Conservation (phyloP, 1,284 basidiomycete genomes). For the Melampsora larici-populina region DNA sequence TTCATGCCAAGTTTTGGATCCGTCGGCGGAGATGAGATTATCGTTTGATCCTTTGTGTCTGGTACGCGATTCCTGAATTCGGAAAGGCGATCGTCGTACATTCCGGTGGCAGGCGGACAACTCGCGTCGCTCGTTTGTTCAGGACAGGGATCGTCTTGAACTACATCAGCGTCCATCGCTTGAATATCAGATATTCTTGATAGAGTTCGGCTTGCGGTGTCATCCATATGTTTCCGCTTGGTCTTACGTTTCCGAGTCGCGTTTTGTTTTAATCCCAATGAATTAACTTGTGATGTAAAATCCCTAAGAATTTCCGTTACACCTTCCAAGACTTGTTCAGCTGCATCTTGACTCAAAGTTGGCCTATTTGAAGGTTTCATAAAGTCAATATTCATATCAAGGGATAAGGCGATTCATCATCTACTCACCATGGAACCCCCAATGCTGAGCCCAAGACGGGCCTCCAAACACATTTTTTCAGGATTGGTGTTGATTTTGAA, state of each 20-base stretch:
- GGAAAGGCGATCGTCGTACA: too few relatives aligned
- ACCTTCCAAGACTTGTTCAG: neutral
- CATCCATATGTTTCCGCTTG: neutral
- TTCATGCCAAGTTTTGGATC: neutral
- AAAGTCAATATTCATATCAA: neutral
- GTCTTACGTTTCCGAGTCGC: neutral
- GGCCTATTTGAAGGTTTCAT: neutral
- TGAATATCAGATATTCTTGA: too few relatives aligned
- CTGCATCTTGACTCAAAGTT: neutral
- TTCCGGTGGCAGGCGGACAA: too few relatives aligned
- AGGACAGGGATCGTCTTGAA: too few relatives aligned
- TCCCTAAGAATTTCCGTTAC: neutral
- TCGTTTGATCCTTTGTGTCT: neutral
- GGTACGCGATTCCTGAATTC: neutral
- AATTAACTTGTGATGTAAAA: neutral
- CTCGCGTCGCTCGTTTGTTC: too few relatives aligned
- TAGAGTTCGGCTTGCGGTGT: neutral
- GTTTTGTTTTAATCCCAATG: neutral
- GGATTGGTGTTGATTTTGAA: neutral
- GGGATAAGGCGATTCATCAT: neutral
- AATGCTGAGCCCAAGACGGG: neutral
- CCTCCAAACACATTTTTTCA: neutral
- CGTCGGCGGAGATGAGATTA: neutral
- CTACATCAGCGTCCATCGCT: too few relatives aligned
- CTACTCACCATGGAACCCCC: neutral